Base-by-base conservation (phyloP, 768 basidiomycete species). In the Agaricus subrufescens region DNA sequence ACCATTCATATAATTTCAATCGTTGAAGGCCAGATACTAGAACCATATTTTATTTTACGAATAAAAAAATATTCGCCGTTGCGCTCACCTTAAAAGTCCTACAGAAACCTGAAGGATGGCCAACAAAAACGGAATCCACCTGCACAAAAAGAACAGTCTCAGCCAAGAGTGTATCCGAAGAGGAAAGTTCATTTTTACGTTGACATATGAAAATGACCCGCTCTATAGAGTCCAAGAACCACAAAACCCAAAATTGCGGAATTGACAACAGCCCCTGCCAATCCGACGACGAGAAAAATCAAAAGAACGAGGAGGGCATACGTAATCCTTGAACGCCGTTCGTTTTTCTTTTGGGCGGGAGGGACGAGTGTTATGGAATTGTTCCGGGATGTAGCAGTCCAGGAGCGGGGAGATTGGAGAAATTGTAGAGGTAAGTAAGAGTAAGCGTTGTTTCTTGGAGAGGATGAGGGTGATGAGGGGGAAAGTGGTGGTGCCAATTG, bases 151-250 rank as follows among this genome's bases (percentile, higher is more conserved):
- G 9, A 31, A 31, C 1, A 1, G 40, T 15, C 26, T 49, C 38
- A 46, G 14, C 47, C 19, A 50, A 31, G 38, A 54, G 58, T 27
- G 38, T 4, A 43, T 27, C 8, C 37, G 34, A 61, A 25, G 34
- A 4, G 51, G 25, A 46, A 43, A 10, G 19, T 19, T 19, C 19
- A 54, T 23, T 66, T 76, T 40, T 61, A 80, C 75, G 80, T 80
- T 23, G 79, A 81, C 75, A 82, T 78, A 52, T 77, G 71, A 46
- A 76, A 80, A 46, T 71, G 62, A 14, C 66, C 78, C 0, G 79
- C 71, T 53, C 69, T 70, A 64, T 71, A 82, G 34, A 82, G 58
- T 9, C 74, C 79, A 37, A 71, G 71, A n/a, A 73, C 65, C n/a
- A 71, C 65, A 54, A 76, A 77, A 1, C 78, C 77, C 37, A 79